Percentiles rank a stretch among this genome's conserved stretches.
Conservation (phyloP, 208 protist genomes). For the Crithidia thermophila region DNA sequence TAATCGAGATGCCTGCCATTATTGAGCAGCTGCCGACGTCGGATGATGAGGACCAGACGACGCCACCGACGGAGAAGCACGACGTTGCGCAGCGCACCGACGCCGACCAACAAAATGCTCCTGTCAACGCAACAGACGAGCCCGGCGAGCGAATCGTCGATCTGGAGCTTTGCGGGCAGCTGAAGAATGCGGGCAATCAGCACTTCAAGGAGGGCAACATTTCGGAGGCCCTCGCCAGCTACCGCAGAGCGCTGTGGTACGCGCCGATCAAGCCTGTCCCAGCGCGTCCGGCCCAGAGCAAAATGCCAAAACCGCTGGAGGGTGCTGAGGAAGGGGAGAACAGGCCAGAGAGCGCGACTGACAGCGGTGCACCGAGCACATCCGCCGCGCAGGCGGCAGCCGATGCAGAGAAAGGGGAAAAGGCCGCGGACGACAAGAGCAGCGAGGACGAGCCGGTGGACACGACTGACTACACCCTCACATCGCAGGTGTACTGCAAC, state of each 20-base stretch:
- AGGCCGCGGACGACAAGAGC: slow-evolving; percentile 10
- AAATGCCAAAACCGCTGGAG: not conserved
- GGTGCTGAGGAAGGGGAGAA: not conserved
- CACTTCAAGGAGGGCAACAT: slow-evolving; percentile 58
- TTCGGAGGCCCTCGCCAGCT: slow-evolving; percentile 69
- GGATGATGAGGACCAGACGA: slow-evolving; percentile 17
- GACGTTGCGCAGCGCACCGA: not conserved
- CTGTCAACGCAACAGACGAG: not conserved
- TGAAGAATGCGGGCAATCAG: slow-evolving; percentile 76
- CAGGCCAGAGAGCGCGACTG: not conserved
- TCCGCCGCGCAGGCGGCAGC: not conserved
- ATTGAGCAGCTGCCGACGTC: slow-evolving; percentile 31
- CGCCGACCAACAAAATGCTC: not conserved
- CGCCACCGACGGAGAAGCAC: slow-evolving; percentile 7
- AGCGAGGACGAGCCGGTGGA: slow-evolving; percentile 32
- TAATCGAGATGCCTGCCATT: slow-evolving; percentile 19
- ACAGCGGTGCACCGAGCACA: not conserved
- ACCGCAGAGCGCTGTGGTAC: slow-evolving; percentile 60
- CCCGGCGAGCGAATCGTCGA: slow-evolving; percentile 36
- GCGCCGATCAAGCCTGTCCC: slow-evolving; percentile 66
- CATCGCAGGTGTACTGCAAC: slow-evolving; percentile 88
- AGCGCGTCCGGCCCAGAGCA: slow-evolving; percentile 9
- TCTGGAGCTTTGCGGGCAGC: slow-evolving; percentile 49
- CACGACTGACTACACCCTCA: slow-evolving; percentile 78
- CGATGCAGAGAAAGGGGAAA: not conserved